Conservation (phyloP, 2,329 filamentous ascomycete species). For the Apiospora rasikravindrae region DNA sequence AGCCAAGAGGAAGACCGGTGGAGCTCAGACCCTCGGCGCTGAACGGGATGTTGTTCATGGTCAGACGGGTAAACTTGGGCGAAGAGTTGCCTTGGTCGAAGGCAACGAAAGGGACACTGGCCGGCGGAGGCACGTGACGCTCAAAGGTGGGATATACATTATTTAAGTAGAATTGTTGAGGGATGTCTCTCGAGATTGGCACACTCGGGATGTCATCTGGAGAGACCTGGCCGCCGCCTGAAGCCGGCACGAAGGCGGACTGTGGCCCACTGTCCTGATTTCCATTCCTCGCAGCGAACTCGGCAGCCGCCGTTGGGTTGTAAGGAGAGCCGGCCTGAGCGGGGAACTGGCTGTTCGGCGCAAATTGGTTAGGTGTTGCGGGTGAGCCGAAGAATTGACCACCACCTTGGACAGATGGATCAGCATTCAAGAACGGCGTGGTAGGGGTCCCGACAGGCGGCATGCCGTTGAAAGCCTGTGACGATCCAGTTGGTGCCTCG, state of each 20-base stretch:
- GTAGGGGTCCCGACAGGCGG: constrained; percentile 61
- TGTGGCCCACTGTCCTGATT: constrained; percentile 43
- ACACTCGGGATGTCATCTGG: constrained; percentile 93
- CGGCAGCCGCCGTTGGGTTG: constrained; percentile 48
- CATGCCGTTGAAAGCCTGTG: constrained; percentile 73
- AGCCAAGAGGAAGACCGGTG: constrained; percentile 84
- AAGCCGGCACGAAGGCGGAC: constrained; percentile 59
- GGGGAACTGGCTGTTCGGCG: constrained; percentile 59
- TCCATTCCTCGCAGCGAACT: constrained; percentile 51
- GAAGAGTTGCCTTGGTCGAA: constrained; percentile 96
- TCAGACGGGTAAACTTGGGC: constrained; percentile 89
- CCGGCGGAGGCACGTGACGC: constrained; percentile 87
- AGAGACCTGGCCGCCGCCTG: constrained; percentile 78
- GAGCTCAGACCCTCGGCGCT: constrained; percentile 78
- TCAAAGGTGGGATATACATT: constrained; percentile 97
- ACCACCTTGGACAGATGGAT: constrained; percentile 48
- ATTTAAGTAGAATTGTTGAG: constrained; percentile 82
- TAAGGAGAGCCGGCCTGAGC: constrained; percentile 60
- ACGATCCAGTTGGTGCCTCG: constrained; percentile 71
- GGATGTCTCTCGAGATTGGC: constrained; percentile 79
- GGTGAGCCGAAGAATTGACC: constrained; percentile 53
- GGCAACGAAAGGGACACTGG: constrained; percentile 87
- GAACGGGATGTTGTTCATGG: constrained; percentile 90
- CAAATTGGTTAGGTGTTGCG: constrained; percentile 54
- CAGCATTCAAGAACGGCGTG: constrained; percentile 64